Base-by-base conservation (phyloP, 768 basidiomycete genomes). In the Pleurotus salmoneostramineus region DNA sequence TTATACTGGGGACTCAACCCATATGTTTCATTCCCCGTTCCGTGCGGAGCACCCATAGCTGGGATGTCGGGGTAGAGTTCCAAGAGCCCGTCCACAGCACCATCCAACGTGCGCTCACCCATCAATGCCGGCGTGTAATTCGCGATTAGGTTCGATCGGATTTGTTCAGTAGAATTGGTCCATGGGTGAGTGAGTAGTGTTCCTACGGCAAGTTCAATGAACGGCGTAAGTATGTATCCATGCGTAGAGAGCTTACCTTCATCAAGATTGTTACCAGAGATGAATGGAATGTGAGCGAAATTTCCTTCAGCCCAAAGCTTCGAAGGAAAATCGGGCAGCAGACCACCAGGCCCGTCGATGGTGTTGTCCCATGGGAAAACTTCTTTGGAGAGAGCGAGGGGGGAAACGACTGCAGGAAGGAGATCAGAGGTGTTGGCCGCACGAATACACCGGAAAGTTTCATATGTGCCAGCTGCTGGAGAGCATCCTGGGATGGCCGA, bases 11-110 rank as follows among this genome's bases (percentile, higher is more conserved):
- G 56, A n/a, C 68, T 67, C 10, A 76, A 65, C 1, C 78, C 78
- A 58, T 79, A 80, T 0, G 77, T 77, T 15, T 77, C 58, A 50
- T 75, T 73, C 5, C 77, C 77, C 0, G 79, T 81, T 32, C 69
- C 68, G 59, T 71, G 81, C 0, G 80, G 80, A 0, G 76, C 76
- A 1, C 78, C 79, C 17, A 72, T 60, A 5, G 75, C 66, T 8
- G 80, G 75, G 27, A 69, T 58, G 43, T 78, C 61, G 0, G 78
- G 79, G 64, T 82, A 81, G 1, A 78, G 64, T 17, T 73, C 42
- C 3, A 78, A 33, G 6, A 79, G 36, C 4, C 57, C 58, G 3
- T 66, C 54, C 5, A 67, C 58, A 2, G 66, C 60, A 7, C 31
- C 47, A 1, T 61, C 47, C 10, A 74, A 60, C 0, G 56, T 43